Evolutionary conservation across 345 rosid species (phyloP).

Genomic region (Diplotaxis tenuifolia): DNA sequence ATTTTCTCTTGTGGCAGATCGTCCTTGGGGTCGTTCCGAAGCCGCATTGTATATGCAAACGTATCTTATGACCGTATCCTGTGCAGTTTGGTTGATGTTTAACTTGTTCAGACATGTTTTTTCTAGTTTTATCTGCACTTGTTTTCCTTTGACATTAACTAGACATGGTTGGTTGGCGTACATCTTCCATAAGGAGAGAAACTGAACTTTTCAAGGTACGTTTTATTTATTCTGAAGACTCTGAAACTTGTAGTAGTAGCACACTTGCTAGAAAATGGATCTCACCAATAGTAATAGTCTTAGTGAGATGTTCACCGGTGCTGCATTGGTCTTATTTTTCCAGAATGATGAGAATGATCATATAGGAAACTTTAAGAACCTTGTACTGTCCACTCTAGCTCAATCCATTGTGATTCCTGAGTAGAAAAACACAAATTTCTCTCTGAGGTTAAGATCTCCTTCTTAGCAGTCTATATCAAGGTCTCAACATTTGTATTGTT

Average conservation of each 20-base stretch:
- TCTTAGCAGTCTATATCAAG: background rate
- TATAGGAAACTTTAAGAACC: background rate
- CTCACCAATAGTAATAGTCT: background rate
- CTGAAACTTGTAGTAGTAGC: background rate
- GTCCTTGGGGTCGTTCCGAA: constrained; percentile 72
- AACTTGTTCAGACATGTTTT: background rate
- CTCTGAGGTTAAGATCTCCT: background rate
- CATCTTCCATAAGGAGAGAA: constrained; percentile 94
- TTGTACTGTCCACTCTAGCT: background rate
- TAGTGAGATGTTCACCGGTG: background rate
- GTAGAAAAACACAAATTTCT: background rate
- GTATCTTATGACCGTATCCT: constrained; percentile 99
- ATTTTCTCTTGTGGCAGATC: constrained; percentile 46
- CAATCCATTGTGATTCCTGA: background rate
- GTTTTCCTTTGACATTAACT: constrained; percentile 48
- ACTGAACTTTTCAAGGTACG: constrained; percentile 73
- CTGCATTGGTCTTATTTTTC: background rate
- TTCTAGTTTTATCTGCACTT: constrained; percentile 1
- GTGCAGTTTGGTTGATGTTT: background rate
- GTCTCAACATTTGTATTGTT: background rate
- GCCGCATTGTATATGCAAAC: constrained; percentile 78
- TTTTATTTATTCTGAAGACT: background rate
- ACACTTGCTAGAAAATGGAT: constrained; percentile 3
- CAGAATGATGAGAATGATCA: background rate
- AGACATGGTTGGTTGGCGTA: constrained; percentile 99